Evolutionary conservation across 352 stramenopile genomes (phyloP).

Genomic region (Phytophthora capsici): DNA sequence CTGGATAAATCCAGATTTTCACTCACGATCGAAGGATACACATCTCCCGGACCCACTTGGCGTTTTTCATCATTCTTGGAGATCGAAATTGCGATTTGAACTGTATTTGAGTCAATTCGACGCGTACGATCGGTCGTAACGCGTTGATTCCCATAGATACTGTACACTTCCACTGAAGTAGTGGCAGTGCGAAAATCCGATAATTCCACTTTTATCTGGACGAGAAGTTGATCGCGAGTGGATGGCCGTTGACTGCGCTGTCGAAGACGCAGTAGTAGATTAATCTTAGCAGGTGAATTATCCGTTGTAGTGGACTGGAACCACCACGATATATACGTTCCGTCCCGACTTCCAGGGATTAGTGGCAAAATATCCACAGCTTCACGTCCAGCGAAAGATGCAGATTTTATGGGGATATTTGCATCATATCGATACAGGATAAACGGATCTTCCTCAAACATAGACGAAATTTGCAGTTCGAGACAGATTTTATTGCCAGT

Average conservation of each 20-base stretch:
- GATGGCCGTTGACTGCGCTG: constrained; percentile 44
- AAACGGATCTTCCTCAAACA: constrained; percentile 37
- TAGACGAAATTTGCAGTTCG: constrained; percentile 36
- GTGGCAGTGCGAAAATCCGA: constrained; percentile 6
- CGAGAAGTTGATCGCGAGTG: constrained; percentile 36
- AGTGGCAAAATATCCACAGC: constrained; percentile 21
- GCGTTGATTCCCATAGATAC: constrained; percentile 41
- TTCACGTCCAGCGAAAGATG: constrained; percentile 33
- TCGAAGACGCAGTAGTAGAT: constrained; percentile 41
- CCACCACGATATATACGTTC: constrained; percentile 28
- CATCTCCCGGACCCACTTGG: constrained; percentile 28
- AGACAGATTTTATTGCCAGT: constrained; percentile 31
- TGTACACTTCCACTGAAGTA: constrained; percentile 28
- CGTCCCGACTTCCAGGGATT: constrained; percentile 8
- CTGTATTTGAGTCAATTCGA: constrained; percentile 10
- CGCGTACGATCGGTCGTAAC: constrained; percentile 23
- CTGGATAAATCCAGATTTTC: background rate
- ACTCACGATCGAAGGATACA: constrained; percentile 30
- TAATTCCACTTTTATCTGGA: constrained; percentile 25
- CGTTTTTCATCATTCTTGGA: constrained; percentile 8
- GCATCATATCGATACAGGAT: constrained; percentile 37
- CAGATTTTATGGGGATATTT: constrained; percentile 21
- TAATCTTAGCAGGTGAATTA: constrained; percentile 17
- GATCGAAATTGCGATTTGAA: constrained; percentile 35
- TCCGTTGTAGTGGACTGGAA: constrained; percentile 29